phyloP scores from a whole-genome alignment of 2,329 filamentous ascomycete genomes.

The Aspergillus uvarum region DNA sequence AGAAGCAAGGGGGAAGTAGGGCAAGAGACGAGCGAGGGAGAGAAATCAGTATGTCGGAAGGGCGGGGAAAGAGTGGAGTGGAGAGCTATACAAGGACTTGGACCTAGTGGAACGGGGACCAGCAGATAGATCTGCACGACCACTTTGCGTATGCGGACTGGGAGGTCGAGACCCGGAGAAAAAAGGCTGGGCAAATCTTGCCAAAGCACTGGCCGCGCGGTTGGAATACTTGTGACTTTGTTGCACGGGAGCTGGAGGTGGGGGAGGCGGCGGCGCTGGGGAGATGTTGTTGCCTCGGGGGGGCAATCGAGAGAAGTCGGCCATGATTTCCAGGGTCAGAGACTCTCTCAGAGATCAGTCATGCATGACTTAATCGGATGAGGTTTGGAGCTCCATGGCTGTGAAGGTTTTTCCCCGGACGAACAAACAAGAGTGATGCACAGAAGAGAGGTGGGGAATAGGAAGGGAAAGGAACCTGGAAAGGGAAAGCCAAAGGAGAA shows the following conservation, averaged over 20 bases:
- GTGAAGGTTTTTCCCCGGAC: constrained; percentile 2
- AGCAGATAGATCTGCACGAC: constrained; percentile 30
- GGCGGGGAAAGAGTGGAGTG: constrained; percentile 10
- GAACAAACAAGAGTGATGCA: constrained; percentile 7
- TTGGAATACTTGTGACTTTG: constrained; percentile 42
- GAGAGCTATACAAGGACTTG: constrained; percentile 40
- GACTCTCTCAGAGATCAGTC: constrained; percentile 11
- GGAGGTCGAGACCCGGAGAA: constrained; percentile 55
- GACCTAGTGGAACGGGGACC: constrained; percentile 36
- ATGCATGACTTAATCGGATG: constrained; percentile 23
- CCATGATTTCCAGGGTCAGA: constrained; percentile 25
- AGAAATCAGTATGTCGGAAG: constrained; percentile 5
- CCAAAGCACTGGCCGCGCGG: constrained; percentile 48
- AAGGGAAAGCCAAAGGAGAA: neutral
- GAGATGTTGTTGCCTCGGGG: constrained; percentile 27
- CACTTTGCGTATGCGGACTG: constrained; percentile 48
- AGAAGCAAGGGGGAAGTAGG: neutral
- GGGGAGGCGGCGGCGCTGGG: constrained; percentile 36
- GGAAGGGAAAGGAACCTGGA: constrained; percentile 7
- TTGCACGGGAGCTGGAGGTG: constrained; percentile 37
- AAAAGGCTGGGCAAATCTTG: constrained; percentile 56
- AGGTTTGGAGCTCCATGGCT: constrained; percentile 20
- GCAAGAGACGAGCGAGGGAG: constrained; percentile 9
- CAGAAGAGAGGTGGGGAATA: constrained; percentile 12
- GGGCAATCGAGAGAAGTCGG: constrained; percentile 28